These are phyloP conservation scores for Eucalyptus regnans DNA, from an alignment of 345 rosid genomes.

Conservation along the genomic window DNA sequence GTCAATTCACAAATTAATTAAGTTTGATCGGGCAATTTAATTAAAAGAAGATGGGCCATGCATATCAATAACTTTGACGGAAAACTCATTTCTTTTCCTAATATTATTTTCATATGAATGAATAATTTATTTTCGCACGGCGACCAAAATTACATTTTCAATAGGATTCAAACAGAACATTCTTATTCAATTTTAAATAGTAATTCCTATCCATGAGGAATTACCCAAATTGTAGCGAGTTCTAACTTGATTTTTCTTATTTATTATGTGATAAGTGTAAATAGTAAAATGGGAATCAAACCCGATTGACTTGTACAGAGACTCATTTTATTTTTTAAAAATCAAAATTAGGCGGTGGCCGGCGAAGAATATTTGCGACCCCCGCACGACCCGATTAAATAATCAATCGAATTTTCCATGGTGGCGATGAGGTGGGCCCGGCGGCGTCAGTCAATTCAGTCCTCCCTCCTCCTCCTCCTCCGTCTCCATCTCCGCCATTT, in stretches of 20 bases:
- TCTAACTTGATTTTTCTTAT: not conserved
- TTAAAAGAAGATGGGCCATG: not conserved
- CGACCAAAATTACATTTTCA: not conserved
- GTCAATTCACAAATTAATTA: not conserved
- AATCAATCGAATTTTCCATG: not conserved
- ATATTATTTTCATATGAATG: not conserved
- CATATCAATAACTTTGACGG: not conserved
- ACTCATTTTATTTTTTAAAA: not conserved
- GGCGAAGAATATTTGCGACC: not conserved
- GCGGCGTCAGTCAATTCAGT: conserved; percentile 8
- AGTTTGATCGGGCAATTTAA: not conserved
- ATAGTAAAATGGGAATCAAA: not conserved
- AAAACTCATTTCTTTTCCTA: not conserved
- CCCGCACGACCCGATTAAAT: not conserved
- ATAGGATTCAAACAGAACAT: not conserved
- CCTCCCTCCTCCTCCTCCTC: not conserved
- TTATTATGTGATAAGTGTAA: not conserved
- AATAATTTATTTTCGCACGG: not conserved
- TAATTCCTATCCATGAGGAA: not conserved
- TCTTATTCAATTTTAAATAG: not conserved
- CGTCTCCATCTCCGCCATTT: not conserved
- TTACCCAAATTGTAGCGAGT: not conserved
- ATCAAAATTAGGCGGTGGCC: not conserved
- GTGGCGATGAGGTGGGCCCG: conserved; percentile 4
- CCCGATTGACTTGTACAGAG: not conserved